These are phyloP conservation scores for Penicillium silybi DNA, from an alignment of 495 filamentous ascomycete genomes.

Conservation along the genomic window DNA sequence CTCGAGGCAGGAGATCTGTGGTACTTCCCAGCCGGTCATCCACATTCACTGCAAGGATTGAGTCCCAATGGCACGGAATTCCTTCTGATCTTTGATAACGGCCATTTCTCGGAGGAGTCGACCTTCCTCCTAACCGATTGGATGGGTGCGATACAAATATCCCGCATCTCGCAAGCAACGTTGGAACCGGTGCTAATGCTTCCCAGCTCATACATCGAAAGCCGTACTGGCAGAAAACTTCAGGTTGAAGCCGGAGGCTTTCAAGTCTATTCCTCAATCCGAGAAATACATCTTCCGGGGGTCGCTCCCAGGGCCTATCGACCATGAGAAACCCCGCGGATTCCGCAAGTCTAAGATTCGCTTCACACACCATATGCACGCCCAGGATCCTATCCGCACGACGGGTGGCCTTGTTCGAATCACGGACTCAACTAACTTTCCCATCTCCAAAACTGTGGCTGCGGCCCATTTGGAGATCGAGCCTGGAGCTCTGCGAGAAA, in stretches of 20 bases:
- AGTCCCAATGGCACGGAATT: conserved; percentile 65
- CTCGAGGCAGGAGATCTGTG: conserved; percentile 66
- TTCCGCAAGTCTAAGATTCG: conserved; percentile 56
- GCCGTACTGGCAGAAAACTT: conserved; percentile 64
- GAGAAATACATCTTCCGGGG: conserved; percentile 72
- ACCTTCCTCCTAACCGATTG: conserved; percentile 67
- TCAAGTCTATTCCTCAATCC: conserved; percentile 49
- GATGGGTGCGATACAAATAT: conserved; percentile 41
- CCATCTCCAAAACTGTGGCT: conserved; percentile 59
- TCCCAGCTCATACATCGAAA: conserved; percentile 55
- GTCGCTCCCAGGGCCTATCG: conserved; percentile 48
- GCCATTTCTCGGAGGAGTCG: conserved; percentile 65
- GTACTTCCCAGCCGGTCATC: conserved; percentile 71
- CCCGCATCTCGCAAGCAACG: neutral
- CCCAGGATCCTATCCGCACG: conserved; percentile 48
- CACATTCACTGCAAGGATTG: conserved; percentile 66
- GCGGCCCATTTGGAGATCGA: conserved; percentile 57
- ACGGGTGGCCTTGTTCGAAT: conserved; percentile 59
- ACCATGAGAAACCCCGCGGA: conserved; percentile 36
- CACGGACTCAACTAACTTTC: conserved; percentile 63
- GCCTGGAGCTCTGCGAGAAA: conserved; percentile 56
- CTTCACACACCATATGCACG: conserved; percentile 61
- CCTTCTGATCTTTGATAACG: conserved; percentile 66
- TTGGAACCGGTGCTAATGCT: neutral
- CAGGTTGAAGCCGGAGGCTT: conserved; percentile 53